Evolutionary conservation across 306 rosid genomes (phyloP).

Genomic region (Dryas octopetala): DNA sequence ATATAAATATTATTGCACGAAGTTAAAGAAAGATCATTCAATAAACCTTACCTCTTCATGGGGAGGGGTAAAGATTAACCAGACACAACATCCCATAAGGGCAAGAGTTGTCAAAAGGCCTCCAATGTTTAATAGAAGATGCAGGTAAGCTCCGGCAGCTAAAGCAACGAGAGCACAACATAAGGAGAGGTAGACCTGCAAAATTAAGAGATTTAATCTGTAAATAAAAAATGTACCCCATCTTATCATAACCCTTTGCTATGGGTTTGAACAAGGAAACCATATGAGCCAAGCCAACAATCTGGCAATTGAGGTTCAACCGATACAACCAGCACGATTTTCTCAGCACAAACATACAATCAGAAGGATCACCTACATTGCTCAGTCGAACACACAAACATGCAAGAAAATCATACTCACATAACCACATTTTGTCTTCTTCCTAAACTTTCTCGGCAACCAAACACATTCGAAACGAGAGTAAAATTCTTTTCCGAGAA

Average conservation of each 20-base stretch:
- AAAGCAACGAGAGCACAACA: slow-evolving; percentile 66
- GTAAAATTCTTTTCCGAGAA: not conserved
- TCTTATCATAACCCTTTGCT: not conserved
- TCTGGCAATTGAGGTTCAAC: not conserved
- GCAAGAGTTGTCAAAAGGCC: slow-evolving; percentile 68
- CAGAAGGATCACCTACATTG: not conserved
- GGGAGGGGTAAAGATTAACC: slow-evolving; percentile 59
- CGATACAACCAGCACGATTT: not conserved
- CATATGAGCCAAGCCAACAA: no score
- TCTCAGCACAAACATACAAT: not conserved
- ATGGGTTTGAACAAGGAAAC: not conserved
- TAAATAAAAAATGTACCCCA: not conserved
- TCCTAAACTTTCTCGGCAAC: not conserved
- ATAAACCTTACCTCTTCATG: slow-evolving; percentile 55
- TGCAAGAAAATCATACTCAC: not conserved
- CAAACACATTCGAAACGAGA: not conserved
- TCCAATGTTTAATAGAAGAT: slow-evolving; percentile 71
- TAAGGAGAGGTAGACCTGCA: slow-evolving; percentile 77
- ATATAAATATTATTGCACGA: not conserved
- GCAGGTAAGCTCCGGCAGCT: slow-evolving; percentile 76
- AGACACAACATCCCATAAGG: slow-evolving; percentile 52
- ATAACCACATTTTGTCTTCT: no score
- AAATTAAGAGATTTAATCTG: not conserved
- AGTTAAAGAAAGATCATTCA: not conserved
- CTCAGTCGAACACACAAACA: not conserved